Evolutionary conservation across 2,329 filamentous ascomycete genomes (phyloP).

Genomic region (Aspergillus tamarii): DNA sequence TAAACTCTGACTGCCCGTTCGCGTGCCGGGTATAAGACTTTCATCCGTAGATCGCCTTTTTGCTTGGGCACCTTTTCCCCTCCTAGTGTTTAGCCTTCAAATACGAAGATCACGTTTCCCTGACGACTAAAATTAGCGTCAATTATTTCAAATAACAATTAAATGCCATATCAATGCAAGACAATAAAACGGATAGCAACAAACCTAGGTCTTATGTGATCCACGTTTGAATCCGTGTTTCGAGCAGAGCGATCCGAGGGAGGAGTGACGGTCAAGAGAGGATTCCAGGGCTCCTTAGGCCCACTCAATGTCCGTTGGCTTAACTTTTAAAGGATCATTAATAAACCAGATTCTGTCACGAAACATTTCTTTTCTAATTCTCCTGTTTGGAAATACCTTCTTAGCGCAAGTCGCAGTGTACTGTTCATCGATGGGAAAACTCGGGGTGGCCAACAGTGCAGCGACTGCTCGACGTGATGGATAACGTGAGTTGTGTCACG

Average conservation of each 20-base stretch:
- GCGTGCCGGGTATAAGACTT: conserved; percentile 10
- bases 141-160: conserved; percentile 3
- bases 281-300: conserved; percentile 17
- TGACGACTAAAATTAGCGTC: conserved; percentile 8
- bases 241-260: conserved; percentile 20
- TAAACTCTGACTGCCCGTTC: conserved; percentile 16
- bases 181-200: conserved; percentile 13
- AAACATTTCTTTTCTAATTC: conserved; percentile 4
- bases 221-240: conserved; percentile 18
- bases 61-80: conserved; percentile 1
- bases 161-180: not conserved
- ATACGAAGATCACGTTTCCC: conserved; percentile 5
- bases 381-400: conserved; percentile 5
- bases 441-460: not conserved
- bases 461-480: conserved; percentile 1
- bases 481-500: conserved; percentile 16
- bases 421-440: not conserved
- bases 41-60: conserved; percentile 20
- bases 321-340: conserved; percentile 10
- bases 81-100: conserved; percentile 1
- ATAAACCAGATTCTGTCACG: conserved; percentile 3
- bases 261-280: conserved; percentile 13
- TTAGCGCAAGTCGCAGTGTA: not conserved
- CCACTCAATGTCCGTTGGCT: conserved; percentile 18
- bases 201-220: conserved; percentile 18